Evolutionary conservation across 768 basidiomycete species (phyloP), one percentile per base, ranked within the genome.

Genomic region (Mycena galericulata): DNA sequence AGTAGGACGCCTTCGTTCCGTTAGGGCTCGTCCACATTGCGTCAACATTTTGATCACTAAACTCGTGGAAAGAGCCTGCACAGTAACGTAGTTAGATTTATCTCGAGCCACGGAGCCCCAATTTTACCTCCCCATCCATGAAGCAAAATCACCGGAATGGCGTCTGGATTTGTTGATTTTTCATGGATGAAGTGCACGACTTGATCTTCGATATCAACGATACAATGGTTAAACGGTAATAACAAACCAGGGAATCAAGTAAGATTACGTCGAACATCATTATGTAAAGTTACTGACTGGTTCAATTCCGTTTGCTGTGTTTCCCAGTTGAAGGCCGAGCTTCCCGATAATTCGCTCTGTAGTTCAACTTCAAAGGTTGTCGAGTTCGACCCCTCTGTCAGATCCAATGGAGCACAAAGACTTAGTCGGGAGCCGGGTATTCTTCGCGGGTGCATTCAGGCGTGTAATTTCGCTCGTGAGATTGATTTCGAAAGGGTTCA

Each of bases 121-220:
- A 15, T 4, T 2, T 29, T 34, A 45, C 63, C 63, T 43, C 54
- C 54, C 63, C 63, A 65, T 11, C 63, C 63, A 24, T 65, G 63
- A 14, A 65, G 22, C 34, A 65, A 26, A 22, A 65, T 55, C 24
- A 65, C 11, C 3, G 63, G 63, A 4, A 50, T 50, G 6, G 49
- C 49, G 27, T 50, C 49, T 8, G 49, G 4, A 3, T 50, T 20
- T 17, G 15, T 5, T 26, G 26, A 27, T 27, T 29, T 14, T 29
- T 27, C 6, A 20, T 49, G 47, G 6, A 49, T 11, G 47, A 50
- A 50, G 32, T 50, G 49, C 49, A 50, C 49, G 14, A 29, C 32
- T 50, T 50, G 55, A 20, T 59, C 60, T 34, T 72, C 73, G 49
- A 72, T 68, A n/a, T 29, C 34, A 32, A 59, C 71, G 8, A 56